Conservation (phyloP, 768 basidiomycete species). For the Kwoniella dejecticola region DNA sequence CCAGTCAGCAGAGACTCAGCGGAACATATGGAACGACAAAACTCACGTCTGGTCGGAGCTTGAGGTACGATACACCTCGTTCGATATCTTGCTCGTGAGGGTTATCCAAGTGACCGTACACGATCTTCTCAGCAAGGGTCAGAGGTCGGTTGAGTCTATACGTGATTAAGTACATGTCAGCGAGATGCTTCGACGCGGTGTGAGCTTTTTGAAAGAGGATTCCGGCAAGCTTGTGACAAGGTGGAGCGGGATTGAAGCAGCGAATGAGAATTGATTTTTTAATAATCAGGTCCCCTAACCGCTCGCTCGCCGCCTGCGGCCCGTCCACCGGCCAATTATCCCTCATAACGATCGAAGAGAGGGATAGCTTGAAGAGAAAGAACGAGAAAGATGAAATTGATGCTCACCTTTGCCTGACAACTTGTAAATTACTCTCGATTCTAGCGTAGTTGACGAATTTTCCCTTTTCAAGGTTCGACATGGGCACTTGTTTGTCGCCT, state of each 20-base stretch:
- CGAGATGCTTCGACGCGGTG: background rate
- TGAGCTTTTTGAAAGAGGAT: background rate
- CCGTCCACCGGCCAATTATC: no score
- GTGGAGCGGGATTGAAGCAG: constrained; percentile 16
- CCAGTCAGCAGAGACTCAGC: constrained; percentile 1
- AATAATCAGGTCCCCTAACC: background rate
- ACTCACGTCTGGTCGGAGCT: constrained; percentile 94
- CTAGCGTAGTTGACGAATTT: constrained; percentile 62
- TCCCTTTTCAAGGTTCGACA: constrained; percentile 57
- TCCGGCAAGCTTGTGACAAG: background rate
- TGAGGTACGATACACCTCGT: constrained; percentile 92
- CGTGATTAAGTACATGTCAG: constrained; percentile 2
- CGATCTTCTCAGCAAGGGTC: constrained; percentile 93
- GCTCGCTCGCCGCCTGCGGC: no score
- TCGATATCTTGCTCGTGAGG: constrained; percentile 66
- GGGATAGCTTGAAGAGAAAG: background rate
- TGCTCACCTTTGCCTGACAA: constrained; percentile 77
- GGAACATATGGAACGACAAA: background rate
- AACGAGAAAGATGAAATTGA: constrained; percentile 51
- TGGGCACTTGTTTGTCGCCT: constrained; percentile 57
- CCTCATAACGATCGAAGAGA: no score
- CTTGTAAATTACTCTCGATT: constrained; percentile 92
- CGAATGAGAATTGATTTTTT: constrained; percentile 2
- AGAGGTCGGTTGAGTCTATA: constrained; percentile 80
- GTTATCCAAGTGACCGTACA: constrained; percentile 97